Base-by-base conservation (phyloP, 1,284 basidiomycete genomes). In the Puccinia sorghi region DNA sequence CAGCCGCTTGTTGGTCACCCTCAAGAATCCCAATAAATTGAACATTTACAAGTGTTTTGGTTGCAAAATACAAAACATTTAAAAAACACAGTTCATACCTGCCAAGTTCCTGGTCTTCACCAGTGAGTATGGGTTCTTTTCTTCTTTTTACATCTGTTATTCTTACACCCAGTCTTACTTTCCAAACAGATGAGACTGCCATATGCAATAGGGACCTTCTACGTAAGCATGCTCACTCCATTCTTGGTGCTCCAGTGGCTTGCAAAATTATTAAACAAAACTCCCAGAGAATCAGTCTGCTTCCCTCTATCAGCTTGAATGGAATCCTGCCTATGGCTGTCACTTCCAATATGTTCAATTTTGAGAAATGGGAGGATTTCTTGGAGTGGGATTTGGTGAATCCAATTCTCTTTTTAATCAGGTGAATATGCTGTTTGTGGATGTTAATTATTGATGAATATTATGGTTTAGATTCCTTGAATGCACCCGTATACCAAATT, bases 71-170 rank as follows among this genome's bases (percentile, higher is more conserved):
- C 25, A 3, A 20, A 20, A 59, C 12, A 22, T 59, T 25, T 9
- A 37, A 11, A 22, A 46, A 20, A 61, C 63, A 39, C n/a, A 22
- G 15, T 22, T 22, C 37, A 32, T 66, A 7, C 63, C 63, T 5
- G 63, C 63, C 12, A 39, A 66, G 57, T 43, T 59, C 22, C 32
- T 63, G 7, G 72, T 73, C 1, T 61, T 73, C 72, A 73, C 54
- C 8, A 22, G 72, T 61, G 15, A 54, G 50, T 71, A 17, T 3
- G 13, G 20, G 2, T 12, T 46, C 43, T 7, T 46, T 46, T 59
- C 25, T 15, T 13, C 54, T 3, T 56, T 27, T 25, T 56, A 25
- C 4, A 56, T 56, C 22, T 56, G 22, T 56, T 7, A 7, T 56
- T 13, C 6, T 46, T 13, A 6, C 54, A 11, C 22, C 22, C 59